phyloP scores from a whole-genome alignment of 345 rosid genomes.

The Viola odorata region DNA sequence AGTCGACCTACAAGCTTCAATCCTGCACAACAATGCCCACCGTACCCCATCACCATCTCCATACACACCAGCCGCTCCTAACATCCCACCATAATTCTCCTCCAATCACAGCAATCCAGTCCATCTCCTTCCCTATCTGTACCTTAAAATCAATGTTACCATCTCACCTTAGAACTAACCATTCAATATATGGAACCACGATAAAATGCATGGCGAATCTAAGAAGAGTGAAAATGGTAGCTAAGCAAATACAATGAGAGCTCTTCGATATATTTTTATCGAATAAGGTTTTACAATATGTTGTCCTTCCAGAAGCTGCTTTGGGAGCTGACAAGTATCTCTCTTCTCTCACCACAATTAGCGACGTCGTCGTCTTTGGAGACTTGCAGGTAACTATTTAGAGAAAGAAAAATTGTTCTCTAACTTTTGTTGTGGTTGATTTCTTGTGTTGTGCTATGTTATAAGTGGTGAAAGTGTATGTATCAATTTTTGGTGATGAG shows the following conservation, averaged over 20 bases:
- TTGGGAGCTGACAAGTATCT: slow-evolving; percentile 82
- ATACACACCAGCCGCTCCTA: slow-evolving; percentile 21
- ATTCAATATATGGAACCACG: slow-evolving; percentile 16
- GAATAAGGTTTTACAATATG: slow-evolving; percentile 71
- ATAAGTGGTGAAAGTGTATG: slow-evolving; percentile 90
- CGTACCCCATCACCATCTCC: slow-evolving; percentile 20
- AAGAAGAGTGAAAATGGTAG: slow-evolving; percentile 85
- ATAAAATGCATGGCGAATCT: slow-evolving; percentile 86
- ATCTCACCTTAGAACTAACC: slow-evolving; percentile 19
- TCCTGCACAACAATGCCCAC: slow-evolving; percentile 32
- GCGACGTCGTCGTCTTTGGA: slow-evolving; percentile 73
- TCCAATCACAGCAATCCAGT: slow-evolving; percentile 24
- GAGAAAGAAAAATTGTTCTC: background rate
- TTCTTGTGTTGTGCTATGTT: background rate
- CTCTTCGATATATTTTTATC: slow-evolving; percentile 85
- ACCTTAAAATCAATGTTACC: slow-evolving; percentile 24
- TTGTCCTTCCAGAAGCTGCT: slow-evolving; percentile 73
- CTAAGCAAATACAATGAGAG: slow-evolving; percentile 80
- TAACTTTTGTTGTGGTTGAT: background rate
- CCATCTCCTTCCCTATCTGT: slow-evolving; percentile 20
- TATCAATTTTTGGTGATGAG: slow-evolving; percentile 93
- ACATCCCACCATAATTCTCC: slow-evolving; percentile 2
- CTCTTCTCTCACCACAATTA: slow-evolving; percentile 82
- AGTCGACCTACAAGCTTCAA: background rate
- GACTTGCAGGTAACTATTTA: slow-evolving; percentile 60